phyloP scores from a whole-genome alignment of 2,329 filamentous ascomycete genomes.

The Saccharata proteae region DNA sequence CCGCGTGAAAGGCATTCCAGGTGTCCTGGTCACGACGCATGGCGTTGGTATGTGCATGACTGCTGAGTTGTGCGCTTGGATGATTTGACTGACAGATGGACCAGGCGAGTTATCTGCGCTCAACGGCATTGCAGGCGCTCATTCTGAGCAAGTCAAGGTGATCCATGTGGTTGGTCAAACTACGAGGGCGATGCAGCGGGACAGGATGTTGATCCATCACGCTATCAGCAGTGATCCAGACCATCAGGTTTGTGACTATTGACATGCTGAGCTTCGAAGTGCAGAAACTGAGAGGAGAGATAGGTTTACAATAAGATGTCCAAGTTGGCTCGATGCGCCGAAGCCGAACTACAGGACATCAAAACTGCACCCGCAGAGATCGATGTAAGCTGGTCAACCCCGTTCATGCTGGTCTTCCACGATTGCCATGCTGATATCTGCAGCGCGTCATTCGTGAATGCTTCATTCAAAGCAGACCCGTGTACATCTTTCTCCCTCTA shows the following conservation, averaged over 20 bases:
- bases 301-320: conserved; percentile 30
- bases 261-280: too few relatives aligned
- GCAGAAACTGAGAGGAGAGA: not conserved
- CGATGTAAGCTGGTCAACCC: conserved; percentile 13
- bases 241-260: conserved; percentile 19
- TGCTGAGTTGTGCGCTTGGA: not conserved
- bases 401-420: not conserved
- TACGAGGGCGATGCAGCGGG: conserved; percentile 27
- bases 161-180: conserved; percentile 37
- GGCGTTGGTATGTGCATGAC: conserved; percentile 36
- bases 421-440: conserved; percentile 1
- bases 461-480: conserved; percentile 29
- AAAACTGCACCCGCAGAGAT: conserved; percentile 29
- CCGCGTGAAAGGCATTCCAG: conserved; percentile 34
- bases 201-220: conserved; percentile 35
- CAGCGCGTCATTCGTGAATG: conserved; percentile 29
- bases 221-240: conserved; percentile 28
- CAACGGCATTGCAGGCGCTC: conserved; percentile 32
- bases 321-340: conserved; percentile 23
- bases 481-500: conserved; percentile 33
- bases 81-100: not conserved
- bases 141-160: conserved; percentile 31
- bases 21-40: conserved; percentile 45
- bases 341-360: conserved; percentile 29
- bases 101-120: conserved; percentile 30